A percentile compares a stretch with the other conserved stretches of the same genome.
Conservation (phyloP, 2,329 filamentous ascomycete genomes). For the Sclerotinia nivalis region DNA sequence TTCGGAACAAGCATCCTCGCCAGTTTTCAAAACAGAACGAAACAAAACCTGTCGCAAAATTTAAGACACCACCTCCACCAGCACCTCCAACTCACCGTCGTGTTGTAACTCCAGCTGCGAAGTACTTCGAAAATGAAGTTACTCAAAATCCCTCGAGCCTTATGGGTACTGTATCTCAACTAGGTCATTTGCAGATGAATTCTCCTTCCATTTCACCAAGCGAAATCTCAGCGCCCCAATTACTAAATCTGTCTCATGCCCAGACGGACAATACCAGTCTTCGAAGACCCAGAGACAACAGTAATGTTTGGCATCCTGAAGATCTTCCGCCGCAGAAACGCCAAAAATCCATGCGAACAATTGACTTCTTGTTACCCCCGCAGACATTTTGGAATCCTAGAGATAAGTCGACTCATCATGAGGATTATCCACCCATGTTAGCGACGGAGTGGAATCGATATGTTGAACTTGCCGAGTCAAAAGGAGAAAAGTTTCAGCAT, state of each 20-base stretch:
- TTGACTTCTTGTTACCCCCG: constrained; percentile 58
- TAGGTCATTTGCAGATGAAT: constrained; percentile 40
- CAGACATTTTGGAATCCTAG: constrained; percentile 57
- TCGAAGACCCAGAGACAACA: constrained; percentile 38
- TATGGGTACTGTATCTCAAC: constrained; percentile 40
- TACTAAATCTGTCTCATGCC: constrained; percentile 22
- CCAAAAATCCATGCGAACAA: constrained; percentile 55
- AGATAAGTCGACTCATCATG: constrained; percentile 58
- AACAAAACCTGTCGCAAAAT: constrained; percentile 7
- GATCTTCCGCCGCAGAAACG: constrained; percentile 49
- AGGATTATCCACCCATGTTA: constrained; percentile 65
- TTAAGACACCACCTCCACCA: constrained; percentile 23
- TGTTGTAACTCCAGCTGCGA: constrained; percentile 12
- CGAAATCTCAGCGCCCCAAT: constrained; percentile 22
- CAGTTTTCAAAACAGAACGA: constrained; percentile 22
- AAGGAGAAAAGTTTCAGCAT: constrained; percentile 56
- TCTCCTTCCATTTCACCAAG: constrained; percentile 35
- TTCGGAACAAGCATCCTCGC: background rate
- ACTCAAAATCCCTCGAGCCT: constrained; percentile 35
- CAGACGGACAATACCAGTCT: constrained; percentile 33
- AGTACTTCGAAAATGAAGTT: constrained; percentile 18
- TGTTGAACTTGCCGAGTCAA: constrained; percentile 50
- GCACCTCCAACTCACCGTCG: constrained; percentile 25
- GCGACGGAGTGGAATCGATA: constrained; percentile 59
- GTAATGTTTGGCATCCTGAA: constrained; percentile 33